A percentile compares a stretch with the other conserved stretches of the same genome.
Evolutionary conservation across 805 yeast species (phyloP).

Genomic region (Ogataea polymorpha): DNA sequence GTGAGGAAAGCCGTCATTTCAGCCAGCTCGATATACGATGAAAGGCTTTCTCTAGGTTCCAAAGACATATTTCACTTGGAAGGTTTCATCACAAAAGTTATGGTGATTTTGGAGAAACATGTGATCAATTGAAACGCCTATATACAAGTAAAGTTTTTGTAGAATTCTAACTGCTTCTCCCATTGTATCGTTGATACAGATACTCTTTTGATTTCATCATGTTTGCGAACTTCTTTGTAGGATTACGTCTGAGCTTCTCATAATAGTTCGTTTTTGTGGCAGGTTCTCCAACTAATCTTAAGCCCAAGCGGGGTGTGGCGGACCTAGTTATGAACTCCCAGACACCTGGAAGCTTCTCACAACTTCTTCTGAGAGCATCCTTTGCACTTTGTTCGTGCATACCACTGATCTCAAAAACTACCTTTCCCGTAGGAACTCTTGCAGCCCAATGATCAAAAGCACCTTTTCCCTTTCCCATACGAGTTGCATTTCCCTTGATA

Average conservation of each 20-base stretch:
- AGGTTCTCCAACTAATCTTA: conserved; percentile 47
- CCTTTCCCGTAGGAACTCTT: conserved; percentile 93
- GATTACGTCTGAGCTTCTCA: conserved; percentile 51
- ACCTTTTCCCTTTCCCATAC: conserved; percentile 99
- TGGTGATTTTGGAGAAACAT: conserved; percentile 65
- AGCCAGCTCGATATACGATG: conserved; percentile 71
- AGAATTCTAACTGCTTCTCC: conserved; percentile 20
- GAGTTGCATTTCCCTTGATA: conserved; percentile 95
- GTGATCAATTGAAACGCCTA: background rate
- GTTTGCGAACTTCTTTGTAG: conserved; percentile 63
- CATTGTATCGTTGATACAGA: conserved; percentile 43
- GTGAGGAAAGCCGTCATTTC: conserved; percentile 49
- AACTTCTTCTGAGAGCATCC: conserved; percentile 87
- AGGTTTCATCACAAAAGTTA: conserved; percentile 85
- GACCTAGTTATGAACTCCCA: conserved; percentile 76
- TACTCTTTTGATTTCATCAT: conserved; percentile 47
- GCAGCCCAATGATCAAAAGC: conserved; percentile 96
- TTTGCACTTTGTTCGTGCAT: conserved; percentile 88
- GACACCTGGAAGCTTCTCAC: conserved; percentile 87
- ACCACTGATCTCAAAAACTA: conserved; percentile 73
- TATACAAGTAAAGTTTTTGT: background rate
- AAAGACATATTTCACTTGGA: conserved; percentile 93
- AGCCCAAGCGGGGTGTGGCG: conserved; percentile 69
- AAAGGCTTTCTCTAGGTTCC: conserved; percentile 78
- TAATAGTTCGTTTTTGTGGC: conserved; percentile 50